Evolutionary conservation across 257 asterid genomes (phyloP), one percentile per base, ranked within the genome.

Genomic region (Capsicum baccatum): DNA sequence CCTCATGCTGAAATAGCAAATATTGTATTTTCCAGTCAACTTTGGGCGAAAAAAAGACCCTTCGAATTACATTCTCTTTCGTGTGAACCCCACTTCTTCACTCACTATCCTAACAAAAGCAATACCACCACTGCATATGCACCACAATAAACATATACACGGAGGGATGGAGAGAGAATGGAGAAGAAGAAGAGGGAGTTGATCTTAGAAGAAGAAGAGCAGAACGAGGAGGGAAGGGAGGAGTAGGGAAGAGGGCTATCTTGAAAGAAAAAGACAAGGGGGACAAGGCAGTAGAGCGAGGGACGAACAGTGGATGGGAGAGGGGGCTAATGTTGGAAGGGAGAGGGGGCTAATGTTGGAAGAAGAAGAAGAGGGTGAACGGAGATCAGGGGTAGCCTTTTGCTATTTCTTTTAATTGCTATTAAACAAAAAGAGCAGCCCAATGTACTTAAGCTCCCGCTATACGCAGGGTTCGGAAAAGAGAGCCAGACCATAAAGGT

Each of bases 311-410:
- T 66, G 73, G 73, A n/a, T 6, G 50, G 74, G 50, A 35, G 19
- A 35, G 48, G 47, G 48, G 48, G 73, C 48, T 33, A 66, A 66
- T 66, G 48, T 66, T 66, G 48, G 71, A 66, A 66, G 48, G 74
- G 50, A 35, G 19, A 35, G 48, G 47, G 48, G 48, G 73, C 48
- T 33, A 66, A 66, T 66, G 48, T 66, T 66, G 48, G 71, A 66
- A 66, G 48, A 35, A 66, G 48, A 35, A 15, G 47, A 37, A 8
- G 62, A 57, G n/a, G n/a, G 48, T 19, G 19, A 6, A n/a, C 21
- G 12, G 76, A 6, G 52, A 6, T 11, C 17, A 4, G 44, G 33
- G 21, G 13, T 37, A 67, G 26, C 15, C 70, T 37, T 35, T 37
- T 67, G 37, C 50, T 7, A 4, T 54, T 54, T 54, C 13, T 11